phyloP scores from a whole-genome alignment of 192 early-diverging fungal species.

The Lunasporangiospora selenospora region DNA sequence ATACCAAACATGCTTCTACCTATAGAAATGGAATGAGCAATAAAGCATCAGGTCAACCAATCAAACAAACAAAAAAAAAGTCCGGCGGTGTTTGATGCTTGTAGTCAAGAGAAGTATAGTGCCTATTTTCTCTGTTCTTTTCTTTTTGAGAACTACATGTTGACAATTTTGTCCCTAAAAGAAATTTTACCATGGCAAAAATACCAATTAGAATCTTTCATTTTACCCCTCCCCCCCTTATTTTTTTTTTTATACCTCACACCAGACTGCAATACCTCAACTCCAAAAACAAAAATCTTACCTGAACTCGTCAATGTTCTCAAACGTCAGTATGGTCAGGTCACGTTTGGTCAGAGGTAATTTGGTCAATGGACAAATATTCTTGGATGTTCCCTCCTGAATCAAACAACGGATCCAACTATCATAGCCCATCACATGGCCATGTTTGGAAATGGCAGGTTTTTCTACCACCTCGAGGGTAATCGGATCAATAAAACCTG shows the following conservation, averaged over 20 bases:
- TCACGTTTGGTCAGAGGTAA: slow-evolving; percentile 93
- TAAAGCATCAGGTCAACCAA: too few relatives aligned
- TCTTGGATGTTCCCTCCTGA: slow-evolving; percentile 78
- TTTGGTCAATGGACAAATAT: slow-evolving; percentile 95
- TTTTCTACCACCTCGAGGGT: slow-evolving; percentile 89
- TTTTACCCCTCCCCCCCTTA: too few relatives aligned
- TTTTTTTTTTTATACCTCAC: too few relatives aligned
- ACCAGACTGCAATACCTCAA: too few relatives aligned
- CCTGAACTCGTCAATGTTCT: slow-evolving; percentile 84
- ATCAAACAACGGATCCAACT: slow-evolving; percentile 89
- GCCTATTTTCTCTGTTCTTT: slow-evolving; percentile 4
- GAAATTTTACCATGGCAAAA: not conserved
- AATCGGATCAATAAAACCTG: slow-evolving; percentile 94
- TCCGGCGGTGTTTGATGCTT: too few relatives aligned
- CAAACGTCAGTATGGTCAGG: slow-evolving; percentile 76
- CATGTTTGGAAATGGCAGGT: slow-evolving; percentile 95
- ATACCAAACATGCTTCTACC: too few relatives aligned
- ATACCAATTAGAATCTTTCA: too few relatives aligned
- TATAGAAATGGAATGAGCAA: too few relatives aligned
- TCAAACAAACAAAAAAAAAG: too few relatives aligned
- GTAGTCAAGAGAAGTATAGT: too few relatives aligned
- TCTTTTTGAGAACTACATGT: slow-evolving; percentile 50
- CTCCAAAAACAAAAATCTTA: too few relatives aligned
- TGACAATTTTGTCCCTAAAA: slow-evolving; percentile 63
- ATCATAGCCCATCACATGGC: slow-evolving; percentile 90